Base-by-base conservation (phyloP, 1,139 yeast genomes). In the Blastobotrys niveus region DNA sequence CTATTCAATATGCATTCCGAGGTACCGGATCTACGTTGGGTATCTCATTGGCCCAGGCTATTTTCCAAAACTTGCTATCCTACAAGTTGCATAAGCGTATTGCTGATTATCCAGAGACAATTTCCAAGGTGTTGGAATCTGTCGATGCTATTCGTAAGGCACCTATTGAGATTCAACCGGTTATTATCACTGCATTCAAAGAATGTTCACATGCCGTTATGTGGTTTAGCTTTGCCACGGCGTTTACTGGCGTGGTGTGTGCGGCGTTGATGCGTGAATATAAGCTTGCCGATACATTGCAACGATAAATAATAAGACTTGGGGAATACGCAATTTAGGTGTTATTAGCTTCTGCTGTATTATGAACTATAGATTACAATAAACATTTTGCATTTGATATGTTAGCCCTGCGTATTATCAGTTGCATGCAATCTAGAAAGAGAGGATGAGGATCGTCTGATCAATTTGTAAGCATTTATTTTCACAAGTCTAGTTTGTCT, bases 1-100 rank as follows among this genome's bases (percentile, higher is more conserved):
- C 87, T 1, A 81, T 82, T 48, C 86, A 82, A 54, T 82, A 82
- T 60, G 79, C 85, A 3, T 82, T 80, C 65, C 69, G 89, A 54
- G 79, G 88, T 2, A 77, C 83, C 5, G 91, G 89, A 0, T 79
- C 86, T 1, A 80, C 88, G 0, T 52, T 80, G 40, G 89, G 89
- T 18, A 85, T 82, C 3, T 71, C 89, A 0, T 59, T 80, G 31
- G 82, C 84, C 0, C 76, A 82, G 5, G 81, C 88, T 2, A 69
- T 81, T 24, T 82, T 82, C 64, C 77, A 74, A 51, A 71, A 71
- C 60, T 53, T 56, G 10, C 56, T 70, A 32, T 49, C 55, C 48
- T 10, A 58, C 19, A 58, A 62, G 29, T 63, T 74, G 43, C 52
- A 68, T 34, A 57, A 60, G 18, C 51, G 60, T 1, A 63, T 71